These are phyloP conservation scores for Phialocephala subalpina DNA, from an alignment of 2,329 filamentous ascomycete genomes.

Conservation along the genomic window DNA sequence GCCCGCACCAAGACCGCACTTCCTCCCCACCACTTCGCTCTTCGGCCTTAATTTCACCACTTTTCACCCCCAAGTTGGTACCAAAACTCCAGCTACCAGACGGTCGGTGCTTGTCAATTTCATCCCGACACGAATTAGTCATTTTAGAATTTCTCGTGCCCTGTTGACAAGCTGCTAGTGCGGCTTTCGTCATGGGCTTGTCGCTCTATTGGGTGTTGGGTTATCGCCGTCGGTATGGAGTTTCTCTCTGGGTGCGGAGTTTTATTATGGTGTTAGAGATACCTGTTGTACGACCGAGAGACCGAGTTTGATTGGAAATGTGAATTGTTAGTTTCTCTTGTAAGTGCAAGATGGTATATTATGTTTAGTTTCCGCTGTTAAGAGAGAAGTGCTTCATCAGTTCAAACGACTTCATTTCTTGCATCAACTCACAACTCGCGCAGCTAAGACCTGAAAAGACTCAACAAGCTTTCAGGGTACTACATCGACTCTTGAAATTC, in stretches of 20 bases:
- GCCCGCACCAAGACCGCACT: neutral
- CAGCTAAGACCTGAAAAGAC: conserved; percentile 2
- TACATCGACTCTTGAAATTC: neutral
- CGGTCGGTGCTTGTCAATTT: neutral
- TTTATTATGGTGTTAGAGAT: neutral
- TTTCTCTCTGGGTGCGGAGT: too few species aligned
- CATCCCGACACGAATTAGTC: conserved; percentile 4
- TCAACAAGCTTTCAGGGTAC: neutral
- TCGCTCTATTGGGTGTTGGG: neutral
- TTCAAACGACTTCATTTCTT: neutral
- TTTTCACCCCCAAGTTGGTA: neutral
- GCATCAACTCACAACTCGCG: neutral
- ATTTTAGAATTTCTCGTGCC: neutral
- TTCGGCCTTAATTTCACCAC: conserved; percentile 1
- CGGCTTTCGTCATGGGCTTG: neutral
- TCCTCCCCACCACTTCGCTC: neutral
- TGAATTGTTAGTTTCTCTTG: neutral
- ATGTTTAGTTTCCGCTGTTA: neutral
- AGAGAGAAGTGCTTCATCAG: neutral
- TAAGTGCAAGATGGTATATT: neutral
- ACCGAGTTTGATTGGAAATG: conserved; percentile 4
- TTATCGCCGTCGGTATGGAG: neutral
- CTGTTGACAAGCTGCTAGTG: conserved; percentile 1
- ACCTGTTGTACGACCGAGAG: conserved; percentile 1
- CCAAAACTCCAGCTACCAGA: neutral